Percentiles rank a stretch among this genome's conserved stretches.
These are phyloP conservation scores for Aureobasidium melanogenum DNA, from an alignment of 2,329 filamentous ascomycete genomes.

Conservation along the genomic window DNA sequence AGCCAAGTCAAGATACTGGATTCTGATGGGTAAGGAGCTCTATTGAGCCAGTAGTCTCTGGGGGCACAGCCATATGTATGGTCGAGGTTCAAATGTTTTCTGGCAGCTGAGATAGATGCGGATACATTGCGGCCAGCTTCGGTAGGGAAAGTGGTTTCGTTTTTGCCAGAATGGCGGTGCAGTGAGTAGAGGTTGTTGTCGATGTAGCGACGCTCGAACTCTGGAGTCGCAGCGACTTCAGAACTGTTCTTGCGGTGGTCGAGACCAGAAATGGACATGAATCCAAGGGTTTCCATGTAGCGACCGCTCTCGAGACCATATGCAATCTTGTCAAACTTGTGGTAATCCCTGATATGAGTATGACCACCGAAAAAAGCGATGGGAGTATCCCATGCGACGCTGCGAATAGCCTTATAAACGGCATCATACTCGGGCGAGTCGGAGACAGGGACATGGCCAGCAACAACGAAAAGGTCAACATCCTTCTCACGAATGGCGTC, in stretches of 20 bases:
- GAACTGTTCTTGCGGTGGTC: conserved; percentile 29
- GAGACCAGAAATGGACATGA: conserved; percentile 73
- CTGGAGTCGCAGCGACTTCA: conserved; percentile 17
- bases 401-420: conserved; percentile 70
- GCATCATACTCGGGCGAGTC: conserved; percentile 65
- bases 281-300: conserved; percentile 93
- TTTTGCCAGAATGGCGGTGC: conserved; percentile 68
- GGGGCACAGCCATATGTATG: conserved; percentile 75
- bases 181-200: conserved; percentile 87
- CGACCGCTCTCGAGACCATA: conserved; percentile 78
- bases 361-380: conserved; percentile 92
- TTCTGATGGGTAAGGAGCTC: conserved; percentile 62
- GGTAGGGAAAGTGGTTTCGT: conserved; percentile 66
- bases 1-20: conserved; percentile 78
- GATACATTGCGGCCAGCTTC: conserved; percentile 64
- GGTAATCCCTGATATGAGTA: conserved; percentile 77
- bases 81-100: conserved; percentile 64
- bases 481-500: conserved; percentile 69
- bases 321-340: conserved; percentile 66
- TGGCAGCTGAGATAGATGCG: conserved; percentile 57
- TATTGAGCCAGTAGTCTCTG: conserved; percentile 69
- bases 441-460: conserved; percentile 74
- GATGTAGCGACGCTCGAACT: conserved; percentile 74
- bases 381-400: conserved; percentile 67
- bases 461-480: conserved; percentile 77